These are phyloP conservation scores for Globisporangium cylindrosporum DNA, from an alignment of 352 stramenopile species.

Conservation along the genomic window DNA sequence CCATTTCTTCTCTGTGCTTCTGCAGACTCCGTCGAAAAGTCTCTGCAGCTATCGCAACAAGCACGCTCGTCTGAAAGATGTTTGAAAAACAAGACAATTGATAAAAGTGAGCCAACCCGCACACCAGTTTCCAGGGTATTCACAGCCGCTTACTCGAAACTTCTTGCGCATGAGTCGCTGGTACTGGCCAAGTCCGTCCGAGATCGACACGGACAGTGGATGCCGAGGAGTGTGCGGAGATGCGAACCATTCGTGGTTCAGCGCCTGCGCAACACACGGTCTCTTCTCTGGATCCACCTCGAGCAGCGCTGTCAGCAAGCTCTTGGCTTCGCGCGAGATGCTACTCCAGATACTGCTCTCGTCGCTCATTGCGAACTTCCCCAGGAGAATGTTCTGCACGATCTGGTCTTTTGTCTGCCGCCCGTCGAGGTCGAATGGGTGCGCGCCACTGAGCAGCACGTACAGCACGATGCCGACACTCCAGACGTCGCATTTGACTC, in stretches of 20 bases:
- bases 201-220: constrained; percentile 48
- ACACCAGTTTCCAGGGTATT: not conserved
- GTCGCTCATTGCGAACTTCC: constrained; percentile 40
- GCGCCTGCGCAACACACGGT: constrained; percentile 31
- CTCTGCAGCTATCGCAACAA: constrained; percentile 54
- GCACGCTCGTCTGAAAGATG: constrained; percentile 42
- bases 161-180: constrained; percentile 59
- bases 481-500: constrained; percentile 77
- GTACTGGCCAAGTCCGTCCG: constrained; percentile 51
- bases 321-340: constrained; percentile 52
- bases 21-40: constrained; percentile 49
- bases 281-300: constrained; percentile 26
- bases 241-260: constrained; percentile 50
- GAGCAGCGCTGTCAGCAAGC: constrained; percentile 40
- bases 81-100: not conserved
- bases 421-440: constrained; percentile 75
- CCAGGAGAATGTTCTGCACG: constrained; percentile 51
- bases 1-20: constrained; percentile 22
- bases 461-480: constrained; percentile 88
- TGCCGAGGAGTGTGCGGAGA: constrained; percentile 38
- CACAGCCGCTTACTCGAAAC: constrained; percentile 40
- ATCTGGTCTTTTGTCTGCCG: constrained; percentile 72
- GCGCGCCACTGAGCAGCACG: constrained; percentile 76
- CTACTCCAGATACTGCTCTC: constrained; percentile 34
- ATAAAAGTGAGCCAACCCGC: not conserved